Conservation (phyloP, 2,329 filamentous ascomycete species). For the Nothophaeocryptopus gaeumannii region DNA sequence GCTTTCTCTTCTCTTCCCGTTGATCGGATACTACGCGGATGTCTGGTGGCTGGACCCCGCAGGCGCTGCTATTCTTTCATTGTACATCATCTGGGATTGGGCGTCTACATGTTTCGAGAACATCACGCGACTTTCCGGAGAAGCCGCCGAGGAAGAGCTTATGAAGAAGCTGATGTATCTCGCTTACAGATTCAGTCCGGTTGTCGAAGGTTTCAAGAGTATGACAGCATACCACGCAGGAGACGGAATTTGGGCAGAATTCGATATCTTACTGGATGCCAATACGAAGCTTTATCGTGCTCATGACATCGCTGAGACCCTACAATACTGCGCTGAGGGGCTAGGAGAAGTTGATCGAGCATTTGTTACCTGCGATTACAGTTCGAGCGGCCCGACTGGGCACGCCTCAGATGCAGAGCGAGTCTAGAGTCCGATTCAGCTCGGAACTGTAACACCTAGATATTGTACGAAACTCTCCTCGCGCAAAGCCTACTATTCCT, state of each 20-base stretch:
- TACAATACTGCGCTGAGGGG: slow-evolving; percentile 61
- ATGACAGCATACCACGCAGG: slow-evolving; percentile 58
- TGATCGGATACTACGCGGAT: slow-evolving; percentile 57
- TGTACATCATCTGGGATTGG: slow-evolving; percentile 70
- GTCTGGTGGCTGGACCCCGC: slow-evolving; percentile 67
- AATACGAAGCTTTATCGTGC: slow-evolving; percentile 51
- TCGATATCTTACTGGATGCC: slow-evolving; percentile 58
- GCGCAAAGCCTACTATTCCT: too few relatives aligned
- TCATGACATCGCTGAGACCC: slow-evolving; percentile 61
- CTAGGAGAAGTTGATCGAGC: slow-evolving; percentile 52
- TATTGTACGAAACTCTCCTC: too few relatives aligned
- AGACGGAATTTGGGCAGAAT: slow-evolving; percentile 62
- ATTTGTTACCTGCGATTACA: slow-evolving; percentile 53
- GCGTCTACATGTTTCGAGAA: slow-evolving; percentile 57
- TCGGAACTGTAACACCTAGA: too few relatives aligned
- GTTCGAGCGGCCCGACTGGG: slow-evolving; percentile 40
- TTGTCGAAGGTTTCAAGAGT: slow-evolving; percentile 38
- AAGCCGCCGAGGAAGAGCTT: slow-evolving; percentile 52
- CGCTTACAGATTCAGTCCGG: slow-evolving; percentile 46
- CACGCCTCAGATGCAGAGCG: slow-evolving; percentile 37
- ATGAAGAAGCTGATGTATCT: slow-evolving; percentile 59
- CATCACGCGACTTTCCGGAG: slow-evolving; percentile 58
- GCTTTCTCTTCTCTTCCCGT: slow-evolving; percentile 60
- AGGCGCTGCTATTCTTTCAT: slow-evolving; percentile 60
- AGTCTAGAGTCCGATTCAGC: neutral